Evolutionary conservation across 148 eudicot species (phyloP).

Genomic region (Rhododendron simsii): DNA sequence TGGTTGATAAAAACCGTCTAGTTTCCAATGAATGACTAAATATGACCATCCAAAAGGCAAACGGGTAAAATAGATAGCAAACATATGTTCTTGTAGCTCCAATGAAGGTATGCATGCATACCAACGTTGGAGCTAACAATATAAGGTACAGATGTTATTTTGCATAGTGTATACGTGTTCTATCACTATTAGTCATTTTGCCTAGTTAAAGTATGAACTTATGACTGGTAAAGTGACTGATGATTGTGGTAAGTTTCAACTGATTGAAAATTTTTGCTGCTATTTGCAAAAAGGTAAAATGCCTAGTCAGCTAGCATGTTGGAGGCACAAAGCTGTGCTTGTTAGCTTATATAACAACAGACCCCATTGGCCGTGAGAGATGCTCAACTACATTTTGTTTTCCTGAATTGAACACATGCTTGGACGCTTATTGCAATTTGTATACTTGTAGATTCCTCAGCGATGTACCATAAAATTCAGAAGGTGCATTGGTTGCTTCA

Average conservation of each 20-base stretch:
- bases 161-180: too few relatives aligned
- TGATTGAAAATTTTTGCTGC: neutral
- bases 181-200: neutral
- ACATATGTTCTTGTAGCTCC: neutral
- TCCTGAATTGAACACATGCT: neutral
- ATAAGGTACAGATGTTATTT: neutral
- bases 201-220: neutral
- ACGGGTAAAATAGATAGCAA: too few relatives aligned
- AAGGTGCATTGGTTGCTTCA: neutral
- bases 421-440: neutral
- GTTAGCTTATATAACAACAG: neutral
- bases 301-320: neutral
- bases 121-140: too few relatives aligned
- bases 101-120: too few relatives aligned
- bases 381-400: neutral
- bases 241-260: neutral
- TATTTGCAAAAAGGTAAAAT: neutral
- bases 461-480: neutral
- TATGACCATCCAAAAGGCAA: too few relatives aligned
- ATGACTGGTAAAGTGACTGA: neutral
- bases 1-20: too few relatives aligned
- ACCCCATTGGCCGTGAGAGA: neutral
- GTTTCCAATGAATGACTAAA: too few relatives aligned
- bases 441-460: neutral
- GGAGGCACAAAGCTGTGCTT: too few relatives aligned